These are phyloP conservation scores for Aspergillus carlsbadensis DNA, from an alignment of 495 filamentous ascomycete species.

Conservation along the genomic window DNA sequence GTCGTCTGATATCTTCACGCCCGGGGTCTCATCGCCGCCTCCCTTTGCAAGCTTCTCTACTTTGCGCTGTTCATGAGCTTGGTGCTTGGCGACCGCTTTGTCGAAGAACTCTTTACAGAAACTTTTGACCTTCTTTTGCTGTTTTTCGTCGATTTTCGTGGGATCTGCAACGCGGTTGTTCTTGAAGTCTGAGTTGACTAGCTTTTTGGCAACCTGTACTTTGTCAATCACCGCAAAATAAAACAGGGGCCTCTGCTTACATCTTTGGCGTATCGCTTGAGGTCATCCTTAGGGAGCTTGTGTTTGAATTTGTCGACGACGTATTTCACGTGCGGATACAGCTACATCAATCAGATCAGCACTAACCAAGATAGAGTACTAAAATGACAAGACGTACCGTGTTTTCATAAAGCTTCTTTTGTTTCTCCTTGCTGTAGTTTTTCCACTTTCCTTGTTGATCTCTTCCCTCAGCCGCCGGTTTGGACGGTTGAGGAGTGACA, in stretches of 20 bases:
- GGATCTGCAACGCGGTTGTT: constrained; percentile 80
- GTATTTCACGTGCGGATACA: constrained; percentile 79
- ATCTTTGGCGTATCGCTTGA: constrained; percentile 87
- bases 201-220: constrained; percentile 68
- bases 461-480: constrained; percentile 61
- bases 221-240: constrained; percentile 8
- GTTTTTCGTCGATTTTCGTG: constrained; percentile 72
- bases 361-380: background rate
- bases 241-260: constrained; percentile 35
- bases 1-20: constrained; percentile 56
- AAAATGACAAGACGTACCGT: constrained; percentile 57
- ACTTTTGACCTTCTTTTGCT: constrained; percentile 76
- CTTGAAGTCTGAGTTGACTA: constrained; percentile 88
- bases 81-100: constrained; percentile 74
- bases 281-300: constrained; percentile 80
- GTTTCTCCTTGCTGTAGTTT: constrained; percentile 74
- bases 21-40: constrained; percentile 28
- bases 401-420: constrained; percentile 90
- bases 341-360: constrained; percentile 40
- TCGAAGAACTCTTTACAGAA: constrained; percentile 84
- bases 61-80: constrained; percentile 65
- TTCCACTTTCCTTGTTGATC: constrained; percentile 75
- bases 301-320: constrained; percentile 82
- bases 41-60: constrained; percentile 43
- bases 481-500: constrained; percentile 46